Conservation (phyloP, 1,139 yeast species). For the Ashbya aceris region DNA sequence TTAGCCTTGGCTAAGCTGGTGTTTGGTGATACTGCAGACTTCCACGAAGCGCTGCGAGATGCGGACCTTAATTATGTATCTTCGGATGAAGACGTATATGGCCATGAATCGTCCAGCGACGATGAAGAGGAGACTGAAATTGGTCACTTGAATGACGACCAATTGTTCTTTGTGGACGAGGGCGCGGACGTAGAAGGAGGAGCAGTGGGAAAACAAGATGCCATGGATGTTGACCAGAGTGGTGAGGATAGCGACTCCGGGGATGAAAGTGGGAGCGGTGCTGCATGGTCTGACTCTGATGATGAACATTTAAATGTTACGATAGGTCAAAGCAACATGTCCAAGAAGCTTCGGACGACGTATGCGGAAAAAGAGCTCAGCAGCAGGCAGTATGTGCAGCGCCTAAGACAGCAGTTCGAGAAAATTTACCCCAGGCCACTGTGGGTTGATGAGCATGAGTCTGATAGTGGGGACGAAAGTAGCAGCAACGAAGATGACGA, state of each 20-base stretch:
- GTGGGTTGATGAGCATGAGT: conserved; percentile 52
- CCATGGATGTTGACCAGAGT: conserved; percentile 38
- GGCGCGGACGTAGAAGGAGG: conserved; percentile 31
- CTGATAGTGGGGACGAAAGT: conserved; percentile 25
- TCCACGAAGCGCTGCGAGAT: conserved; percentile 55
- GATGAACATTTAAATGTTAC: conserved; percentile 69
- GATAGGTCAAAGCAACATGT: conserved; percentile 46
- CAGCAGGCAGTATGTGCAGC: conserved; percentile 59
- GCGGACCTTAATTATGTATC: conserved; percentile 42
- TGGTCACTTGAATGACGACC: conserved; percentile 42
- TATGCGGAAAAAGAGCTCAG: conserved; percentile 49
- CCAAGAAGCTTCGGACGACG: conserved; percentile 61
- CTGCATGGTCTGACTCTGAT: conserved; percentile 88
- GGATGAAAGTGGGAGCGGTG: conserved; percentile 29
- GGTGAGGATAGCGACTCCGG: conserved; percentile 37
- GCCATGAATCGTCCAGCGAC: conserved; percentile 30
- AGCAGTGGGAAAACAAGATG: conserved; percentile 30
- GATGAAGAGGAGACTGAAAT: conserved; percentile 31
- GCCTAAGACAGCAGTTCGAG: conserved; percentile 79
- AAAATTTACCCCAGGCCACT: conserved; percentile 79
- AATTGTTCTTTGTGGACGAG: conserved; percentile 57
- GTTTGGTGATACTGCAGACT: conserved; percentile 81
- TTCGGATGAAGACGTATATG: conserved; percentile 28
- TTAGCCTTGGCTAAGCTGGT: conserved; percentile 69
- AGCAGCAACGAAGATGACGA: conserved; percentile 35